phyloP scores from a whole-genome alignment of 495 filamentous ascomycete species.

The Penicillium goetzii region DNA sequence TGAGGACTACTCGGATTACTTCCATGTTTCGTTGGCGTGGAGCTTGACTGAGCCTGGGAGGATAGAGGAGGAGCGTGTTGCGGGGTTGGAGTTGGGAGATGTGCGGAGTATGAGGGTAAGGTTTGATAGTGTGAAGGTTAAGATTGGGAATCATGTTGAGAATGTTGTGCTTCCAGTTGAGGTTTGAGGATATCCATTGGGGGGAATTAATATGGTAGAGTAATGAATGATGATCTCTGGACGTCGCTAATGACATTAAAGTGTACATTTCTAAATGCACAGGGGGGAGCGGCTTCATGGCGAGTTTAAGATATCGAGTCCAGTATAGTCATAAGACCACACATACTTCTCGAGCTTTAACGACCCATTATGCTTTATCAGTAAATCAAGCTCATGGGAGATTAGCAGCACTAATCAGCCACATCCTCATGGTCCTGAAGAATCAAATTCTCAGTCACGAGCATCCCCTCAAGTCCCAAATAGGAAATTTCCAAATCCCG shows the following conservation, averaged over 20 bases:
- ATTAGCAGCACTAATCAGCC: background rate
- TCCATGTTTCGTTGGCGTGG: conserved; percentile 87
- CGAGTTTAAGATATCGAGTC: background rate
- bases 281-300: background rate
- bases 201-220: background rate
- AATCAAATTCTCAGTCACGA: too few species aligned
- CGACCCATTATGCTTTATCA: background rate
- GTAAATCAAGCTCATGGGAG: background rate
- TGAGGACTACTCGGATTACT: conserved; percentile 55
- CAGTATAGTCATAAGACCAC: background rate
- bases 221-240: background rate
- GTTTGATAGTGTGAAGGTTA: conserved; percentile 63
- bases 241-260: background rate
- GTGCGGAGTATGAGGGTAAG: conserved; percentile 29
- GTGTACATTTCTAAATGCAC: background rate
- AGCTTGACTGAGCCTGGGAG: conserved; percentile 47
- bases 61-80: conserved; percentile 32
- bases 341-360: background rate
- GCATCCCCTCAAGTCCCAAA: background rate
- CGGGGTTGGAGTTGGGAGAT: conserved; percentile 35
- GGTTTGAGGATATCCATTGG: background rate
- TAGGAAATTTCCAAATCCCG: background rate
- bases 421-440: background rate
- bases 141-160: conserved; percentile 75
- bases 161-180: conserved; percentile 48